A percentile compares a stretch with the other conserved stretches of the same genome.
phyloP scores from a whole-genome alignment of 2,329 filamentous ascomycete species.

The Arthrinium puccinioides region DNA sequence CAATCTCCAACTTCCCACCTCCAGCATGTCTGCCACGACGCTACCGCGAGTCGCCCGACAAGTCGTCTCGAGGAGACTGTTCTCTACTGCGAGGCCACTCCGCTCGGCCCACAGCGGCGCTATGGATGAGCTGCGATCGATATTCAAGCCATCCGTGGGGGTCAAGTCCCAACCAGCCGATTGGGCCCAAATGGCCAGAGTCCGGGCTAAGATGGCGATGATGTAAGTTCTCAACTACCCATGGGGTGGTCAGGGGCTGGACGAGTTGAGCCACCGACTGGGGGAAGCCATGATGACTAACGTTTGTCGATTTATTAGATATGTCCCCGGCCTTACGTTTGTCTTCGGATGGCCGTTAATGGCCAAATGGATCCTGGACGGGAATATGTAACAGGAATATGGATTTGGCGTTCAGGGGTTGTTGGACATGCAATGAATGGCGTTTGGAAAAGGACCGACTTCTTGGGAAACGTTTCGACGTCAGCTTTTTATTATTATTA shows the following conservation, averaged over 20 bases:
- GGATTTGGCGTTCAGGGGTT: no score
- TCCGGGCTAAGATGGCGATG: neutral
- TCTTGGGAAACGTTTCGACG: no score
- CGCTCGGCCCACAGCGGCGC: neutral
- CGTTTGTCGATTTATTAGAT: no score
- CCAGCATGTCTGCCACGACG: constrained; percentile 1
- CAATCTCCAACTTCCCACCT: neutral
- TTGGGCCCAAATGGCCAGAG: neutral
- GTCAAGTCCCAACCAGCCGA: constrained; percentile 3
- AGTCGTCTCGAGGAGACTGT: neutral
- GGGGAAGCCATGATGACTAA: no score
- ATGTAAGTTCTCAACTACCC: neutral
- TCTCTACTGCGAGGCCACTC: neutral
- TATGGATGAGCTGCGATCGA: neutral
- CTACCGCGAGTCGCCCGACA: neutral
- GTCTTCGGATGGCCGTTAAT: constrained; percentile 3
- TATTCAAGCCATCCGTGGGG: constrained; percentile 1
- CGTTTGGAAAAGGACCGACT: no score
- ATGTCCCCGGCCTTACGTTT: neutral
- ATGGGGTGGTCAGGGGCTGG: no score
- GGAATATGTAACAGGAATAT: constrained; percentile 1
- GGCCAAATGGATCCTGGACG: constrained; percentile 1
- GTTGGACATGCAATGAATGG: no score
- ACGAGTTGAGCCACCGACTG: no score
- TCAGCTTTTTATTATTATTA: no score